These are phyloP conservation scores for Chlamydomonas applanata DNA, from an alignment of 139 green algal species.

Conservation along the genomic window DNA sequence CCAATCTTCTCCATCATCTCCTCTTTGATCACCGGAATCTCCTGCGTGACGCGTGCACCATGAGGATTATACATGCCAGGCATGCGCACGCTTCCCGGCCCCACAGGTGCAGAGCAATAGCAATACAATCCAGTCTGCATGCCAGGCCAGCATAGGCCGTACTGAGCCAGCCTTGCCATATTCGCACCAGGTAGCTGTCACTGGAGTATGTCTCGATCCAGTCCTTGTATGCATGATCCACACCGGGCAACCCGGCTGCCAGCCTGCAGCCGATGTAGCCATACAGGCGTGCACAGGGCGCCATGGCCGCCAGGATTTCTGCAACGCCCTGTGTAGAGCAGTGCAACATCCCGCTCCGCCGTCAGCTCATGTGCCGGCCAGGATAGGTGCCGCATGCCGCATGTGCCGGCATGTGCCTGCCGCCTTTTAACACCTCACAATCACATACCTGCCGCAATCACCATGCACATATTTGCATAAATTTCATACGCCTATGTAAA, in stretches of 20 bases:
- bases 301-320: constrained; percentile 66
- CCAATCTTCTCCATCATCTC: constrained; percentile 41
- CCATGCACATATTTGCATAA: background rate
- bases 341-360: background rate
- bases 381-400: no score
- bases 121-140: no score
- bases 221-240: constrained; percentile 42
- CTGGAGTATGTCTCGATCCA: constrained; percentile 69
- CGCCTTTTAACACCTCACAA: no score
- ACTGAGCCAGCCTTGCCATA: no score
- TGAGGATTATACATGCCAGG: no score
- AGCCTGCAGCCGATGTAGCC: constrained; percentile 68
- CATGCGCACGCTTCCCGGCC: no score
- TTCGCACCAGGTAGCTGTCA: constrained; percentile 55
- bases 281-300: constrained; percentile 76
- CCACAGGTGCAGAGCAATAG: no score
- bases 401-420: no score
- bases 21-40: constrained; percentile 16
- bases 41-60: no score
- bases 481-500: background rate
- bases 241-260: constrained; percentile 12
- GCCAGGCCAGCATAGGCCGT: no score
- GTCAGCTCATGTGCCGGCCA: no score
- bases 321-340: background rate
- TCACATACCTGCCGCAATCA: no score